Percentiles rank a stretch among this genome's conserved stretches.
phyloP scores from a whole-genome alignment of 768 basidiomycete genomes.

The Daedaleopsis sinensis region DNA sequence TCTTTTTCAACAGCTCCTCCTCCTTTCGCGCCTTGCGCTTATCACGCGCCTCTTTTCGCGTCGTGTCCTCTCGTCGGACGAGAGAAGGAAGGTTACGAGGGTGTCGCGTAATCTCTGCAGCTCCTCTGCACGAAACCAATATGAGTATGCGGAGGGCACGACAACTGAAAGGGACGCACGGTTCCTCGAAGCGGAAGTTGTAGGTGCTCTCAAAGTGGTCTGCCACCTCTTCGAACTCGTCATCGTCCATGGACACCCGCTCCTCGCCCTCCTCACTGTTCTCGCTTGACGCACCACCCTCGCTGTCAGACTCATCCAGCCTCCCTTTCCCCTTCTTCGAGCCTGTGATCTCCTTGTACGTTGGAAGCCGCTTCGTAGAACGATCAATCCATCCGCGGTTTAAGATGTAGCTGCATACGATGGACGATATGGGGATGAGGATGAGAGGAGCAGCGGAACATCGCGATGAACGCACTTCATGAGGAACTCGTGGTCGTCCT shows the following conservation, averaged over 20 bases:
- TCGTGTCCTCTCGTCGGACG: constrained; percentile 74
- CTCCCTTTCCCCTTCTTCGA: constrained; percentile 30
- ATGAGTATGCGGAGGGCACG: background rate
- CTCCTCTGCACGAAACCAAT: constrained; percentile 50
- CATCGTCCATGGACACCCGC: constrained; percentile 49
- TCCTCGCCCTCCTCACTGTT: constrained; percentile 34
- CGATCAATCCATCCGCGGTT: constrained; percentile 98
- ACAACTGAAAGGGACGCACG: constrained; percentile 54
- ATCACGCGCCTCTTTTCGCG: constrained; percentile 84
- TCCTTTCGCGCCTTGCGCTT: constrained; percentile 78
- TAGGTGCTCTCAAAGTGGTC: constrained; percentile 96
- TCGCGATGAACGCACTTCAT: constrained; percentile 65
- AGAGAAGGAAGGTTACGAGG: constrained; percentile 71
- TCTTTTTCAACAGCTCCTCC: constrained; percentile 70
- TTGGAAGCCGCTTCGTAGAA: constrained; percentile 72
- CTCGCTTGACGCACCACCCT: constrained; percentile 2
- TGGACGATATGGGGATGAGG: background rate
- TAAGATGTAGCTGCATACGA: constrained; percentile 77
- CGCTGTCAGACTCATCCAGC: constrained; percentile 24
- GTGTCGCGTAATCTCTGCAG: constrained; percentile 66
- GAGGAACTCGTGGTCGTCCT: constrained; percentile 84
- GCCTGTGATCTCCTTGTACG: constrained; percentile 77
- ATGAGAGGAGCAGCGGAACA: background rate
- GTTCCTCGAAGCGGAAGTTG: constrained; percentile 98
- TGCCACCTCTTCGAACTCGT: constrained; percentile 87